These are phyloP conservation scores for Arthrocladium fulminans DNA, from an alignment of 2,329 filamentous ascomycete genomes.

Conservation along the genomic window DNA sequence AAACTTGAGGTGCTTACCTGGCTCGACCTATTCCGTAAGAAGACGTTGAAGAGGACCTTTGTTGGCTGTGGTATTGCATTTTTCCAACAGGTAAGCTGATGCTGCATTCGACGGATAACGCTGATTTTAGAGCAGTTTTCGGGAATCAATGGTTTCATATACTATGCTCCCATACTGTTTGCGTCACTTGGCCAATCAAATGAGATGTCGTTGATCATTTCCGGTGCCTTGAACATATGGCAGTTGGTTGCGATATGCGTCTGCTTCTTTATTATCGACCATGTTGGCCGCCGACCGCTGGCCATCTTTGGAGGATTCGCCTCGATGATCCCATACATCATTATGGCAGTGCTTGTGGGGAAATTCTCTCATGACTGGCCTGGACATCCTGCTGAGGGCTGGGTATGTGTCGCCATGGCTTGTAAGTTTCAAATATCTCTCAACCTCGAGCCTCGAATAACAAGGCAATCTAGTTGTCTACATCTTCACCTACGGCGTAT, in stretches of 20 bases:
- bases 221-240: conserved; percentile 45
- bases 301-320: conserved; percentile 37
- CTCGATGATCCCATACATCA: conserved; percentile 41
- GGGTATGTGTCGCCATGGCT: conserved; percentile 27
- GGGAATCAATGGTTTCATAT: conserved; percentile 34
- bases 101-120: too few relatives aligned
- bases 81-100: conserved; percentile 34
- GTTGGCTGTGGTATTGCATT: conserved; percentile 36
- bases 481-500: conserved; percentile 2
- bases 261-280: conserved; percentile 43
- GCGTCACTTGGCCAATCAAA: conserved; percentile 23
- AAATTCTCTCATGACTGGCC: conserved; percentile 45
- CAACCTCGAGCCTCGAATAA: too few relatives aligned
- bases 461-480: too few relatives aligned
- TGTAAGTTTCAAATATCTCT: too few relatives aligned
- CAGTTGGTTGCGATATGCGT: conserved; percentile 40
- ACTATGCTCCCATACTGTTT: conserved; percentile 48
- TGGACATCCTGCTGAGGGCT: conserved; percentile 43
- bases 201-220: conserved; percentile 43
- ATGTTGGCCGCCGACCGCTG: conserved; percentile 38
- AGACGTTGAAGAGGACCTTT: conserved; percentile 35
- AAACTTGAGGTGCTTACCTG: conserved; percentile 33
- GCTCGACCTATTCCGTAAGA: conserved; percentile 40
- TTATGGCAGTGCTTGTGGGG: conserved; percentile 48
- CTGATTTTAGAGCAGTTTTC: too few relatives aligned